These are phyloP conservation scores for Akanthomyces dipterigenus DNA, from an alignment of 2,329 filamentous ascomycete genomes.

Conservation along the genomic window DNA sequence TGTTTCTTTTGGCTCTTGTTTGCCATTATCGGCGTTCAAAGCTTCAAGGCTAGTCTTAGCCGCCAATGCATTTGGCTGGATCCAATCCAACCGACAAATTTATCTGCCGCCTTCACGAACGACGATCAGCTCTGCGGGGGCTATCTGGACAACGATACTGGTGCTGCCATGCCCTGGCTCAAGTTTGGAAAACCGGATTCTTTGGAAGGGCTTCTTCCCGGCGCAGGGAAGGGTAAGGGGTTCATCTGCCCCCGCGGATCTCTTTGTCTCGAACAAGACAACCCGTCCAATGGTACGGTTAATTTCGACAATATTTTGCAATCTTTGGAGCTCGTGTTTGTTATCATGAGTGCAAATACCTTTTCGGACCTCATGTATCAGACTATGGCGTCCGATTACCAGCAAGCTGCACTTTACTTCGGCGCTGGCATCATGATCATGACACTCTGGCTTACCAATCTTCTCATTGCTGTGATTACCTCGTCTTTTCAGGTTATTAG, in stretches of 20 bases:
- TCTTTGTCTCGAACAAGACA: conserved; percentile 69
- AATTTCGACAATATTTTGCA: conserved; percentile 94
- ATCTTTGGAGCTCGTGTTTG: conserved; percentile 89
- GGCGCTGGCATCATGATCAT: conserved; percentile 76
- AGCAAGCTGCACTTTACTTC: conserved; percentile 74
- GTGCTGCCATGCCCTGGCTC: conserved; percentile 60
- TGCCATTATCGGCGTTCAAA: conserved; percentile 93
- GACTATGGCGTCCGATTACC: conserved; percentile 85
- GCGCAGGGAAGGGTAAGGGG: conserved; percentile 61
- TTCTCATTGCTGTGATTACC: conserved; percentile 93
- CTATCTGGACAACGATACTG: conserved; percentile 57
- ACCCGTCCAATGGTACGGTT: conserved; percentile 77
- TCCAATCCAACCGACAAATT: conserved; percentile 48
- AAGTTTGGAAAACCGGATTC: conserved; percentile 27
- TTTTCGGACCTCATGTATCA: conserved; percentile 94
- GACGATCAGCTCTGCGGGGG: conserved; percentile 80
- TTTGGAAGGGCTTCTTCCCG: conserved; percentile 42
- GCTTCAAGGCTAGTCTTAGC: conserved; percentile 78
- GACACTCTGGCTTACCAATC: conserved; percentile 92
- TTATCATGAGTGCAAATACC: conserved; percentile 97
- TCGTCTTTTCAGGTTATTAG: conserved; percentile 97
- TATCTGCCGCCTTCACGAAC: conserved; percentile 53
- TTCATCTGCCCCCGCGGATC: conserved; percentile 83
- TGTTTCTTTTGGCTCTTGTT: conserved; percentile 97
- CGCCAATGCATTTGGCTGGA: conserved; percentile 75